Conservation (phyloP, 805 yeast species). For the Monosporozyma yasuniensis region DNA sequence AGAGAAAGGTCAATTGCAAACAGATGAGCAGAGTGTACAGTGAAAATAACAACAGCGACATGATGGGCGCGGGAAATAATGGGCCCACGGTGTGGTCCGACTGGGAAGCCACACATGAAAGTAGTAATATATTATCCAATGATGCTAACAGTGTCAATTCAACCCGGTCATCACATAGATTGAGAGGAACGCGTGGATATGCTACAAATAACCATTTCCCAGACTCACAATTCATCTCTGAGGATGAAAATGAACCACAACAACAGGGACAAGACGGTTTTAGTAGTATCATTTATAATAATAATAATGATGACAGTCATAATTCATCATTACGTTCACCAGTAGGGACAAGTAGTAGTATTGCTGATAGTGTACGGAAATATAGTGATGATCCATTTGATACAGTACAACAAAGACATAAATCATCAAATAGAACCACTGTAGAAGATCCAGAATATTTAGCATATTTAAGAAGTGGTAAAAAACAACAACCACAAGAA, state of each 20-base stretch:
- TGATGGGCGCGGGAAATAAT: background rate
- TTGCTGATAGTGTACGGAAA: background rate
- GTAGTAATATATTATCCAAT: background rate
- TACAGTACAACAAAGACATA: constrained; percentile 10
- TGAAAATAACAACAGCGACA: background rate
- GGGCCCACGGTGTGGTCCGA: background rate
- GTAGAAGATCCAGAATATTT: constrained; percentile 6
- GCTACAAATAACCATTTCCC: background rate
- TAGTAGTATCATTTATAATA: background rate
- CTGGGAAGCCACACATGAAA: background rate
- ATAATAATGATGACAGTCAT: background rate
- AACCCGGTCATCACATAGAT: background rate
- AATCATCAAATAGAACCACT: constrained; percentile 6
- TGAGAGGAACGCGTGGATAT: background rate
- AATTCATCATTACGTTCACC: constrained; percentile 3
- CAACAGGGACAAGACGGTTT: background rate
- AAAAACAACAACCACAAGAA: background rate
- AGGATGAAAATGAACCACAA: background rate
- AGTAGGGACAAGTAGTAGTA: background rate
- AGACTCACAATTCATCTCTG: background rate
- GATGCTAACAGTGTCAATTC: background rate
- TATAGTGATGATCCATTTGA: constrained; percentile 1
- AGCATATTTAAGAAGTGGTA: constrained; percentile 4
- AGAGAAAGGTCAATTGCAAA: background rate
- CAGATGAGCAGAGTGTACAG: background rate